Percentiles rank a stretch among this genome's conserved stretches.
Evolutionary conservation across 2,329 filamentous ascomycete genomes (phyloP).

Genomic region (Onygena corvina): DNA sequence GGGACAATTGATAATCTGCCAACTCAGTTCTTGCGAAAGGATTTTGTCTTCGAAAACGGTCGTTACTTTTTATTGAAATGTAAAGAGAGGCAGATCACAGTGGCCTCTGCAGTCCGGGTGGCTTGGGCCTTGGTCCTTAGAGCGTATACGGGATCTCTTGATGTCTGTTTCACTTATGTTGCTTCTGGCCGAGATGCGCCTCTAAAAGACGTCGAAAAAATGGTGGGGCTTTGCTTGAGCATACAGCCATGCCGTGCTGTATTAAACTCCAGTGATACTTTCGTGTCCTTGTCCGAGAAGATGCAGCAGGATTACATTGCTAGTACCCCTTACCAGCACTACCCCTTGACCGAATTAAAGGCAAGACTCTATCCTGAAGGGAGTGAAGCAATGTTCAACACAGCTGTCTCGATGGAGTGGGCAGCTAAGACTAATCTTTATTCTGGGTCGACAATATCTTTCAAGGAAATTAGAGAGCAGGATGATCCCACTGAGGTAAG

Average conservation of each 20-base stretch:
- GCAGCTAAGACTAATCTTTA: constrained; percentile 8
- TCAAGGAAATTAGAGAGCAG: constrained; percentile 11
- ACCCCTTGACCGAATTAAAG: constrained; percentile 11
- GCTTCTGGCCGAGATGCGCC: constrained; percentile 11
- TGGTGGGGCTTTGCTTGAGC: constrained; percentile 10
- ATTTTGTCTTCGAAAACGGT: not conserved
- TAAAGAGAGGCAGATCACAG: constrained; percentile 12
- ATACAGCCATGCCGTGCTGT: constrained; percentile 9
- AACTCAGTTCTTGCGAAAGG: not conserved
- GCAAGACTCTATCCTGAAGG: constrained; percentile 8
- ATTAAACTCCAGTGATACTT: constrained; percentile 12
- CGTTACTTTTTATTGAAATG: constrained; percentile 7
- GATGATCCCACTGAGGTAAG: constrained; percentile 12
- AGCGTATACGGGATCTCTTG: constrained; percentile 12
- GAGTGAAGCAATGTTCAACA: constrained; percentile 12
- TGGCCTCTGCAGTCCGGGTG: constrained; percentile 17
- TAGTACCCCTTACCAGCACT: constrained; percentile 27
- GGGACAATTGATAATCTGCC: not conserved
- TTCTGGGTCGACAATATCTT: constrained; percentile 4
- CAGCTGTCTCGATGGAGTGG: constrained; percentile 12
- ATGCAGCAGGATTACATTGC: constrained; percentile 39
- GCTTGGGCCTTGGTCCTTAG: constrained; percentile 19
- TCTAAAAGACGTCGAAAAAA: constrained; percentile 7
- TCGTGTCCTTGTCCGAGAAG: constrained; percentile 32
- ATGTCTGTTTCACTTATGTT: constrained; percentile 20